Percentiles rank a stretch among this genome's conserved stretches.
Evolutionary conservation across 78 protist genomes (phyloP).

Genomic region (Polysphondylium violaceum): DNA sequence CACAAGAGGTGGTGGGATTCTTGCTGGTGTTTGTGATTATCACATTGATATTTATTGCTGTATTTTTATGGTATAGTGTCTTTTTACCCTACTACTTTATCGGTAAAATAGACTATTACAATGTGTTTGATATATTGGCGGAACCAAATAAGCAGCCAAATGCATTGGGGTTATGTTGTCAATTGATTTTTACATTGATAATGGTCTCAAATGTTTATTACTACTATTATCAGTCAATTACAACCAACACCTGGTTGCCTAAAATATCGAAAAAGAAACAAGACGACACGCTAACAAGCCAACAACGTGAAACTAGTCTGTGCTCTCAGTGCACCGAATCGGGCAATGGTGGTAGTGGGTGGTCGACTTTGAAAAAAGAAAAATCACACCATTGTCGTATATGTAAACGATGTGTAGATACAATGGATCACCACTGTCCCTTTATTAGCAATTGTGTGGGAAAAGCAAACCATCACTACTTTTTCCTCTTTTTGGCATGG

Average conservation of each 20-base stretch:
- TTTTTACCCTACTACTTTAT: constrained; percentile 29
- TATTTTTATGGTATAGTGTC: constrained; percentile 38
- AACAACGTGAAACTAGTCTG: neutral
- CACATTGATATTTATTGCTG: constrained; percentile 11
- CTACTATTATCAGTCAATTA: constrained; percentile 29
- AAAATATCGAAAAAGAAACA: constrained; percentile 1
- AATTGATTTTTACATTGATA: neutral
- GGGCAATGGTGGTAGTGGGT: neutral
- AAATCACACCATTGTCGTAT: constrained; percentile 46
- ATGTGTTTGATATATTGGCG: neutral
- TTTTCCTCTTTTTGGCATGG: constrained; percentile 3
- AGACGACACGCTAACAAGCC: neutral
- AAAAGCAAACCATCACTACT: constrained; percentile 16
- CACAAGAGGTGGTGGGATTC: constrained; percentile 28
- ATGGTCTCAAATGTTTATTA: constrained; percentile 1
- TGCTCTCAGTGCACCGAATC: neutral
- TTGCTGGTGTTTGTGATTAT: constrained; percentile 38
- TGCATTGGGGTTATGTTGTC: neutral
- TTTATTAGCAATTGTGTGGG: constrained; percentile 47
- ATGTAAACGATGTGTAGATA: constrained; percentile 44
- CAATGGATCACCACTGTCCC: constrained; percentile 74
- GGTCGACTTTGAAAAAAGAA: neutral
- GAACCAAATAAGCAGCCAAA: neutral
- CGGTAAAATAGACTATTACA: neutral
- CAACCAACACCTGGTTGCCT: neutral